phyloP scores from a whole-genome alignment of 225 moss, liverwort and hornwort species.

The Anthoceros angustus region DNA sequence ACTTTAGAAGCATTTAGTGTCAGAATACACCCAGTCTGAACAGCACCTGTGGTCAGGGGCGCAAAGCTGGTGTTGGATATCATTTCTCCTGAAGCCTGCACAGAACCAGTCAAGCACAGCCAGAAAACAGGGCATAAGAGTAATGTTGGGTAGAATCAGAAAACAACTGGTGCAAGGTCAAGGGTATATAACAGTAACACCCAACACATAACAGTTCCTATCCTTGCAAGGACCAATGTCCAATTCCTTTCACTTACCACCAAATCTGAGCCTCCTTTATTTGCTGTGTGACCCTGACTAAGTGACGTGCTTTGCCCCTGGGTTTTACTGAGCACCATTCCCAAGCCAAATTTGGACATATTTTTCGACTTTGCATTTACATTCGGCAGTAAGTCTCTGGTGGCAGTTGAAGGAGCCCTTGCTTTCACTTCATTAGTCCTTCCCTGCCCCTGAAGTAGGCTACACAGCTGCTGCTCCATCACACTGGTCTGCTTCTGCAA shows the following conservation, averaged over 20 bases:
- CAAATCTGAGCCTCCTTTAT: background rate
- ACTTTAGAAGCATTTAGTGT: background rate
- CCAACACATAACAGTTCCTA: no score
- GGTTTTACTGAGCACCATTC: background rate
- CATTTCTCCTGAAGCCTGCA: no score
- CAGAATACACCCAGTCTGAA: background rate
- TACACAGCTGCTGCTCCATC: constrained; percentile 26
- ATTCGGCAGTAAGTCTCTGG: background rate
- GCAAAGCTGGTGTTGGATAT: background rate
- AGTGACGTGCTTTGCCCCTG: background rate
- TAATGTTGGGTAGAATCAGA: no score
- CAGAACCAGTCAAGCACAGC: no score
- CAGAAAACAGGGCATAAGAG: no score
- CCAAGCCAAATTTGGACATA: background rate
- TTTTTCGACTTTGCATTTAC: background rate
- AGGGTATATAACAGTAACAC: no score
- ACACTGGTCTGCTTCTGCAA: constrained; percentile 41
- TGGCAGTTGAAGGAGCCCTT: no score
- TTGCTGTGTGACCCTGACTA: background rate
- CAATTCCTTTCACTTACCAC: background rate
- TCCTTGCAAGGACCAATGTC: no score
- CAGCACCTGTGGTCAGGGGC: background rate
- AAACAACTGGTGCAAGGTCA: no score
- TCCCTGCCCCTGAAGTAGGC: constrained; percentile 8
- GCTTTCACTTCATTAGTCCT: no score